Conservation (phyloP, 2,329 filamentous ascomycete species). For the Cordyceps tenuipes region DNA sequence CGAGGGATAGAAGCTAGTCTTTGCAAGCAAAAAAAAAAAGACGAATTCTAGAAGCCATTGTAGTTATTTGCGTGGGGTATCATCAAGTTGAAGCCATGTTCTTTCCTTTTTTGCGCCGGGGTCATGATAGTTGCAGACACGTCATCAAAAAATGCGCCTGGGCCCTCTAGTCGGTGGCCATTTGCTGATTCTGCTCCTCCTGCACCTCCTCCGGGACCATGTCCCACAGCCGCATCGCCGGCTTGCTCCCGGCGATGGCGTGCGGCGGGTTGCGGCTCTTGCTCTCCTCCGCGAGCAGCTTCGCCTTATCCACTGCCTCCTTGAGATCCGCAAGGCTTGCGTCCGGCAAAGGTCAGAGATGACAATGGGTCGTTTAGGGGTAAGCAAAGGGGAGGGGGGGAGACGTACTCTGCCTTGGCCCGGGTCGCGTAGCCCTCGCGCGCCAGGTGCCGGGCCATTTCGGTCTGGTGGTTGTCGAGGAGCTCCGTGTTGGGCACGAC, state of each 20-base stretch:
- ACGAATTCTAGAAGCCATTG: not conserved
- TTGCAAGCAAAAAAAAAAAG: not conserved
- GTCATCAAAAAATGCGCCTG: not conserved
- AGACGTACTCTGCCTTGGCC: conserved; percentile 57
- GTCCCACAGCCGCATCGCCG: conserved; percentile 27
- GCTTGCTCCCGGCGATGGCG: conserved; percentile 15
- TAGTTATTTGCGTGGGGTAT: not conserved
- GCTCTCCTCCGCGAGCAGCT: conserved; percentile 28
- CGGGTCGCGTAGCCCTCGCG: conserved; percentile 68
- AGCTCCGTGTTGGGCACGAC: conserved; percentile 80
- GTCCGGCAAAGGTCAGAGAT: not conserved
- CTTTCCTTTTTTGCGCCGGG: not conserved
- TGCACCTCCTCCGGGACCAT: conserved; percentile 25
- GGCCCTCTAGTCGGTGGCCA: conserved; percentile 30
- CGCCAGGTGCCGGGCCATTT: conserved; percentile 72
- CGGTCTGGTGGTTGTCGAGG: conserved; percentile 83
- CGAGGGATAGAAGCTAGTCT: not conserved
- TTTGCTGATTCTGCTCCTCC: conserved; percentile 28
- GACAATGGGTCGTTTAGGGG: not conserved
- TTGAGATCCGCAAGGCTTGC: conserved; percentile 26
- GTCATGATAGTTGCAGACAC: not conserved
- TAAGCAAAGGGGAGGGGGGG: not conserved
- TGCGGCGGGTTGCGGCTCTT: conserved; percentile 28
- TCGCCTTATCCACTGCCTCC: conserved; percentile 29
- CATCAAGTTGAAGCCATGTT: not conserved